Conservation (phyloP, 257 asterid species). For the Linaria vulgaris region DNA sequence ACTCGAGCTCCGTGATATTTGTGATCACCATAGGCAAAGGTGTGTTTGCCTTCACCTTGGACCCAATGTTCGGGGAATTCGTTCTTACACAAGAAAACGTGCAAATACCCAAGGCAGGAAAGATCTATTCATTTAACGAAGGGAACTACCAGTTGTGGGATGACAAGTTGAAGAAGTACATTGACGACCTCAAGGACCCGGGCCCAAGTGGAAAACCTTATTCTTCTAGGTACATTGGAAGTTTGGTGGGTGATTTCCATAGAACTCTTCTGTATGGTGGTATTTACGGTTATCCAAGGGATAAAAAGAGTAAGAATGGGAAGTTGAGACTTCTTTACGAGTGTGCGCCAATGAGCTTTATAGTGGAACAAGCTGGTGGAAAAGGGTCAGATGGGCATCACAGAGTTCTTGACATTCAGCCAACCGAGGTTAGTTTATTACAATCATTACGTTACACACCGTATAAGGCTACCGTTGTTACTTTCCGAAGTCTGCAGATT, state of each 20-base stretch:
- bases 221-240: slow-evolving; percentile 83
- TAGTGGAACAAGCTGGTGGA: slow-evolving; percentile 97
- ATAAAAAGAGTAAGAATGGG: slow-evolving; percentile 84
- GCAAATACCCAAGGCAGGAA: slow-evolving; percentile 88
- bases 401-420: slow-evolving; percentile 81
- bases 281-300: slow-evolving; percentile 83
- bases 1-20: slow-evolving; percentile 86
- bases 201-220: slow-evolving; percentile 91
- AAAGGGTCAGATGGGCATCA: slow-evolving; percentile 81
- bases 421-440: slow-evolving; percentile 59
- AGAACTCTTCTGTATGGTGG: slow-evolving; percentile 84
- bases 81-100: slow-evolving; percentile 72
- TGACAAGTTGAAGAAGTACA: slow-evolving; percentile 77
- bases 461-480: too few relatives aligned
- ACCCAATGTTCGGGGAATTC: slow-evolving; percentile 89
- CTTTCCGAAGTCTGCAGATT: too few relatives aligned
- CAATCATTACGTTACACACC: background rate
- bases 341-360: slow-evolving; percentile 95
- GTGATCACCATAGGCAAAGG: slow-evolving; percentile 78
- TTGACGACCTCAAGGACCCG: slow-evolving; percentile 85
- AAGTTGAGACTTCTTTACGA: slow-evolving; percentile 89
- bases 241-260: slow-evolving; percentile 92
- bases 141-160: slow-evolving; percentile 96
- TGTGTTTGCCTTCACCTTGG: slow-evolving; percentile 75
- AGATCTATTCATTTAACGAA: slow-evolving; percentile 81